Base-by-base conservation (phyloP, 2,329 filamentous ascomycete species). In the Bertia moriformis region DNA sequence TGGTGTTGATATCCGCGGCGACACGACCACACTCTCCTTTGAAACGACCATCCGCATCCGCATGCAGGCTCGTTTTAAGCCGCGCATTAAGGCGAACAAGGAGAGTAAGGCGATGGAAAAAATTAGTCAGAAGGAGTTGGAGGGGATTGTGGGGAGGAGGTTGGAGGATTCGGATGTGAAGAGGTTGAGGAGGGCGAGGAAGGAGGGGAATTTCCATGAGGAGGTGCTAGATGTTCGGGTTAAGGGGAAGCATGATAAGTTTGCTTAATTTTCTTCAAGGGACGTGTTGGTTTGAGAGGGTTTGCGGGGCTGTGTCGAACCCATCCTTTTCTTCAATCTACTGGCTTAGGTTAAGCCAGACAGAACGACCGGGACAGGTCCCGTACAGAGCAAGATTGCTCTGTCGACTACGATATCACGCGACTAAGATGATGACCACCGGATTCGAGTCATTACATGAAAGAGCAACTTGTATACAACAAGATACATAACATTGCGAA, bases 51-150 rank as follows among this genome's bases (percentile, higher is more conserved):
- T 93, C 43, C 71, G 85, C 38, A 73, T 96, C 49, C 81, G 88
- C 40, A 95, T 96, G 88, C 89, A 96, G 62, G 86, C 89, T 17
- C 71, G 84, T 38, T 96, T 93, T 65, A 95, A 95, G 66, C 88
- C 89, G 5, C 72, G 73, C 45, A 59, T 91, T 36, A 83, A 81
- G 58, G 80, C 80, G 7, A 73, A 69, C 1, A 93, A 88, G 60
- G 86, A 88, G 54, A 83, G 85, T 46, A 91, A 83, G 63, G 82
- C 83, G 0, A 70, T 72, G 48, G 79, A 89, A 49, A 93, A 89
- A 64, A 84, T 98, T 41, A 89, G 79, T 51, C 71, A 83, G 44
- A 80, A 80, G 51, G 86, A 95, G 60, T 63, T 95, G 37, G 88
- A 95, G 60, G 78, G 77, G 36, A 78, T 82, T 3, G 85, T 81